A percentile compares a stretch with the other conserved stretches of the same genome.
Evolutionary conservation across 2,329 filamentous ascomycete genomes (phyloP).

Genomic region (Scolecobasidium constrictum): DNA sequence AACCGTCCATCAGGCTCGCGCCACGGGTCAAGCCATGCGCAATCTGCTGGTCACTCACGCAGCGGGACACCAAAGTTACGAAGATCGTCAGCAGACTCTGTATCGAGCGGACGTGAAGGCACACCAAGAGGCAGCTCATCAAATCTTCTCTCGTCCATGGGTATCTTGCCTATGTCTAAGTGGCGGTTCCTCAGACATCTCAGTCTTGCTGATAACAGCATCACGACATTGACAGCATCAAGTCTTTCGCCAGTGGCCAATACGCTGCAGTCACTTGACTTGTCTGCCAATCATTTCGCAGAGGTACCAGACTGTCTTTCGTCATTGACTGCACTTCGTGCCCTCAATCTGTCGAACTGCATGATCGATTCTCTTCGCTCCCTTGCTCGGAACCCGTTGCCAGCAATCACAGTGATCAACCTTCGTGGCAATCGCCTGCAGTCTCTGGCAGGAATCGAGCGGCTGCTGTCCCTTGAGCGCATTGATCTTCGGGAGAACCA

Average conservation of each 20-base stretch:
- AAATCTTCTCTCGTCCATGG: slow-evolving; percentile 59
- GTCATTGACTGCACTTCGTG: slow-evolving; percentile 74
- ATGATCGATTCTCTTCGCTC: slow-evolving; percentile 96
- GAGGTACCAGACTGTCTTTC: slow-evolving; percentile 88
- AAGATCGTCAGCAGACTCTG: slow-evolving; percentile 86
- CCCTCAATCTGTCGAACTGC: slow-evolving; percentile 88
- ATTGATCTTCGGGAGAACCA: slow-evolving; percentile 86
- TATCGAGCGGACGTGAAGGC: slow-evolving; percentile 55
- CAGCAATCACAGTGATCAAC: slow-evolving; percentile 88
- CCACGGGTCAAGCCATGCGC: slow-evolving; percentile 52
- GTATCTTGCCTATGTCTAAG: slow-evolving; percentile 70
- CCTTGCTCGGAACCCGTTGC: slow-evolving; percentile 71
- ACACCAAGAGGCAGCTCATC: slow-evolving; percentile 58
- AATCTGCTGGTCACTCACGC: slow-evolving; percentile 51
- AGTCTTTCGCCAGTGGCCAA: slow-evolving; percentile 76
- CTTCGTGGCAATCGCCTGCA: slow-evolving; percentile 78
- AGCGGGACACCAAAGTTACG: slow-evolving; percentile 62
- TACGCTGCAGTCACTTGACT: slow-evolving; percentile 81
- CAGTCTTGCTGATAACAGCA: slow-evolving; percentile 80
- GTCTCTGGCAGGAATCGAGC: slow-evolving; percentile 83
- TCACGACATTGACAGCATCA: slow-evolving; percentile 65
- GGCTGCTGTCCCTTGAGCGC: slow-evolving; percentile 76
- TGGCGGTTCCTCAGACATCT: slow-evolving; percentile 93
- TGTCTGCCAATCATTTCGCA: slow-evolving; percentile 88
- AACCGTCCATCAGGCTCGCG: slow-evolving; percentile 65